Evolutionary conservation across 495 filamentous ascomycete genomes (phyloP).

Genomic region (Usnea hakonensis): DNA sequence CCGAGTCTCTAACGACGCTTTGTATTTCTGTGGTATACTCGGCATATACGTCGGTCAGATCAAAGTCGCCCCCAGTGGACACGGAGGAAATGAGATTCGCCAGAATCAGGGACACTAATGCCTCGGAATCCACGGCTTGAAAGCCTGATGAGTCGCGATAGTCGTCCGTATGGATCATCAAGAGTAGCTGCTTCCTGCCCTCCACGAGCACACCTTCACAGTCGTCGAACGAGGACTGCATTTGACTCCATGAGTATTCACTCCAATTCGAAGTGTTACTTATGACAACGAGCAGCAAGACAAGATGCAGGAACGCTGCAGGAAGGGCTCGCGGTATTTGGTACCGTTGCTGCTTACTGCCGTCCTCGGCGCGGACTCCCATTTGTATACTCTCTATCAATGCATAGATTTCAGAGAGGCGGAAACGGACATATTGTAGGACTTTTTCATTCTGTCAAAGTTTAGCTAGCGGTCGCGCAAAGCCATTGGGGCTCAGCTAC

Average conservation of each 20-base stretch:
- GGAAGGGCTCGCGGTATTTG: constrained; percentile 15
- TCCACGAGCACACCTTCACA: constrained; percentile 5
- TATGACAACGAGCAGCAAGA: constrained; percentile 10
- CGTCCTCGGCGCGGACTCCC: constrained; percentile 11
- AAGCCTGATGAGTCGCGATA: constrained; percentile 30
- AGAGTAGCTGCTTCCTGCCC: constrained; percentile 12
- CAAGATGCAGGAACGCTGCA: constrained; percentile 12
- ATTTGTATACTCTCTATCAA: constrained; percentile 8
- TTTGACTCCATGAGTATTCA: constrained; percentile 7
- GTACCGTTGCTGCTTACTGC: constrained; percentile 10
- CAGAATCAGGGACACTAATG: constrained; percentile 30
- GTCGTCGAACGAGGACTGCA: constrained; percentile 6
- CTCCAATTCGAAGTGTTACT: constrained; percentile 3
- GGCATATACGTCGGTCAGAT: constrained; percentile 31
- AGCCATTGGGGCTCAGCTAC: background rate
- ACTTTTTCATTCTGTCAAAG: background rate
- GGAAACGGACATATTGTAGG: background rate
- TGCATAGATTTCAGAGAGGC: background rate
- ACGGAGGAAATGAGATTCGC: constrained; percentile 26
- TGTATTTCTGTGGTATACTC: constrained; percentile 29
- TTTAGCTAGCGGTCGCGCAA: background rate
- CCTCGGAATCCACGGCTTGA: constrained; percentile 31
- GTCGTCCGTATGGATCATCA: constrained; percentile 13
- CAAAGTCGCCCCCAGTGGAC: constrained; percentile 16
- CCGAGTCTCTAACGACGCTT: constrained; percentile 1